These are phyloP conservation scores for Anthostomella pinea DNA, from an alignment of 2,329 filamentous ascomycete genomes.

Conservation along the genomic window DNA sequence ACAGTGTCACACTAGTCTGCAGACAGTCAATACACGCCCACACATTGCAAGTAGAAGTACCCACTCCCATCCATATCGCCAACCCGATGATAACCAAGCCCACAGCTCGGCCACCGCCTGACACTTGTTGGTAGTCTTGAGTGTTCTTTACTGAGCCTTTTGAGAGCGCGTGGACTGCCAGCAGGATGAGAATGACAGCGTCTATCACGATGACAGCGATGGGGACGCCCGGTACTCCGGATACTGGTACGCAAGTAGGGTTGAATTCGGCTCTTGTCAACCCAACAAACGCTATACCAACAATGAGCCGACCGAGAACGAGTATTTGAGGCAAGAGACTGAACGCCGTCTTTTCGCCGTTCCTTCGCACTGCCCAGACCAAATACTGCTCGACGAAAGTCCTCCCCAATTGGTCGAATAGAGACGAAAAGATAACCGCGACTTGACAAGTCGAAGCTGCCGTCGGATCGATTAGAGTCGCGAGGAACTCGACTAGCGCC, in stretches of 20 bases:
- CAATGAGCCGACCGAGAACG: conserved; percentile 46
- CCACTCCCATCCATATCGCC: conserved; percentile 53
- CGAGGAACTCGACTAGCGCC: conserved; percentile 51
- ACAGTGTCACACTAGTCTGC: conserved; percentile 50
- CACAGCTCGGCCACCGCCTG: conserved; percentile 30
- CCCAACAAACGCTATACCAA: conserved; percentile 54
- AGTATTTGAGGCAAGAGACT: conserved; percentile 46
- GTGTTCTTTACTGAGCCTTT: conserved; percentile 34
- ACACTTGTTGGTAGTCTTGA: conserved; percentile 23
- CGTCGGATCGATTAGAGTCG: conserved; percentile 44
- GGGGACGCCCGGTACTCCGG: conserved; percentile 43
- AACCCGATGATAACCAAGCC: conserved; percentile 42
- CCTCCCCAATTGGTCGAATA: conserved; percentile 57
- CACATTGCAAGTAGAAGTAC: conserved; percentile 27
- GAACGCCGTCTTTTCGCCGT: conserved; percentile 33
- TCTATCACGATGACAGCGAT: conserved; percentile 45
- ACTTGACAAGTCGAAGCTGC: conserved; percentile 48
- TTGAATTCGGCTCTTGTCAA: conserved; percentile 51
- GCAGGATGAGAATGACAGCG: conserved; percentile 40
- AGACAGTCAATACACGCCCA: conserved; percentile 10
- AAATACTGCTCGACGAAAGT: conserved; percentile 53
- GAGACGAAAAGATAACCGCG: conserved; percentile 48
- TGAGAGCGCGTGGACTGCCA: conserved; percentile 42
- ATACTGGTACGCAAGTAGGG: conserved; percentile 50
- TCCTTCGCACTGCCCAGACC: conserved; percentile 47